A percentile compares a stretch with the other conserved stretches of the same genome.
These are phyloP conservation scores for Mesostigma viride DNA, from an alignment of 139 green algal genomes.

Conservation along the genomic window DNA sequence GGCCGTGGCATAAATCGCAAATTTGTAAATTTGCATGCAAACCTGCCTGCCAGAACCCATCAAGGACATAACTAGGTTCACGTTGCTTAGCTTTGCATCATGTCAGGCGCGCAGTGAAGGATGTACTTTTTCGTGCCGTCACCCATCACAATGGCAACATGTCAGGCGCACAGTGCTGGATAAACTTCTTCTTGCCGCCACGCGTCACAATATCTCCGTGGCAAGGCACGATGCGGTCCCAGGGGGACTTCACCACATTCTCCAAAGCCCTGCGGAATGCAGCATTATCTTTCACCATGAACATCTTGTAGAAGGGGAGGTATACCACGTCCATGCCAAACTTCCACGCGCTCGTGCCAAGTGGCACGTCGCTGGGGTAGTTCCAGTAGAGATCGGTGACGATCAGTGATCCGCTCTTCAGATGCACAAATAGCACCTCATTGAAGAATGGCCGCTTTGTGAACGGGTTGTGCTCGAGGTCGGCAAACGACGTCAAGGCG, in stretches of 20 bases:
- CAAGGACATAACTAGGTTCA: too few species aligned
- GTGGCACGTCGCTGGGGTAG: slow-evolving; percentile 30
- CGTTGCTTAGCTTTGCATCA: too few species aligned
- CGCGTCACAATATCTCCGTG: slow-evolving; percentile 41
- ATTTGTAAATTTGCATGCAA: too few species aligned
- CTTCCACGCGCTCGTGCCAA: slow-evolving; percentile 40
- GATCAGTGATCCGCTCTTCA: slow-evolving; percentile 29
- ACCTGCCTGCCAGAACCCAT: too few species aligned
- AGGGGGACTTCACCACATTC: slow-evolving; percentile 28
- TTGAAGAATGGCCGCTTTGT: slow-evolving; percentile 49
- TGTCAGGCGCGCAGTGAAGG: too few species aligned
- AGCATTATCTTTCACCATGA: slow-evolving; percentile 41
- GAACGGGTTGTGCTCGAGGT: slow-evolving; percentile 42
- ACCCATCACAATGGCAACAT: too few species aligned
- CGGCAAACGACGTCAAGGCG: slow-evolving; percentile 25
- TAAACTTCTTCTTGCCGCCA: too few species aligned
- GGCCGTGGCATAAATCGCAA: too few species aligned
- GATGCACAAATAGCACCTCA: slow-evolving; percentile 42
- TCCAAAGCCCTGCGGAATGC: slow-evolving; percentile 20
- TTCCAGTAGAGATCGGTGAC: slow-evolving; percentile 47
- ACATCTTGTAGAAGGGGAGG: slow-evolving; percentile 43
- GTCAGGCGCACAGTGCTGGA: too few species aligned
- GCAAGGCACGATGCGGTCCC: slow-evolving; percentile 42
- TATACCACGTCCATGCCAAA: slow-evolving; percentile 52
- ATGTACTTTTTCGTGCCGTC: too few species aligned